These are phyloP conservation scores for Beauveria medogensis DNA, from an alignment of 2,329 filamentous ascomycete species.

Conservation along the genomic window DNA sequence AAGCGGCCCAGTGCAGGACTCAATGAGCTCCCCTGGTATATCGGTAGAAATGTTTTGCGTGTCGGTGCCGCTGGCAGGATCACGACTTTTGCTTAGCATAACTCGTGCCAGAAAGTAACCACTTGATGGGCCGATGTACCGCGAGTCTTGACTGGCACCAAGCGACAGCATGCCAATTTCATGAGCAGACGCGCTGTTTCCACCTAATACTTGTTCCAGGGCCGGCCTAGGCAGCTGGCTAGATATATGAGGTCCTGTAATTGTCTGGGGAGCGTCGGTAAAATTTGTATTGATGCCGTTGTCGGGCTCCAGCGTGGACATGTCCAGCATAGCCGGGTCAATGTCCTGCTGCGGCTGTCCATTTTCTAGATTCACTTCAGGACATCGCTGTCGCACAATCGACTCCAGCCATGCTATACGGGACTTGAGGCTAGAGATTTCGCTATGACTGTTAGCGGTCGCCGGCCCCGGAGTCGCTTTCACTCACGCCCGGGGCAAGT, in stretches of 20 bases:
- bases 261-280: conserved; percentile 12
- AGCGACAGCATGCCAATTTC: conserved; percentile 46
- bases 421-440: conserved; percentile 28
- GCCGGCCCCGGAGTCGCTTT: neutral
- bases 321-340: neutral
- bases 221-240: neutral
- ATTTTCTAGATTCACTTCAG: conserved; percentile 30
- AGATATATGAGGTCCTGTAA: neutral
- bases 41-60: neutral
- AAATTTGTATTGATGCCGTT: neutral
- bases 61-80: neutral
- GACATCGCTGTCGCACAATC: conserved; percentile 32
- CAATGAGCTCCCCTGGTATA: conserved; percentile 23
- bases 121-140: conserved; percentile 48
- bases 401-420: conserved; percentile 39
- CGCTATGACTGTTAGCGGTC: neutral
- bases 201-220: conserved; percentile 11
- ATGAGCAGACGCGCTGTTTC: conserved; percentile 29
- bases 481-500: conserved; percentile 34
- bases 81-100: conserved; percentile 29
- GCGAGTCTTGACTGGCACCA: conserved; percentile 36
- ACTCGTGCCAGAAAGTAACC: conserved; percentile 45
- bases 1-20: conserved; percentile 25
- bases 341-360: neutral
- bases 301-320: conserved; percentile 15